Evolutionary conservation across 1,284 basidiomycete genomes (phyloP), one percentile per base, ranked within the genome.

Genomic region (Melampsora larici-populina): DNA sequence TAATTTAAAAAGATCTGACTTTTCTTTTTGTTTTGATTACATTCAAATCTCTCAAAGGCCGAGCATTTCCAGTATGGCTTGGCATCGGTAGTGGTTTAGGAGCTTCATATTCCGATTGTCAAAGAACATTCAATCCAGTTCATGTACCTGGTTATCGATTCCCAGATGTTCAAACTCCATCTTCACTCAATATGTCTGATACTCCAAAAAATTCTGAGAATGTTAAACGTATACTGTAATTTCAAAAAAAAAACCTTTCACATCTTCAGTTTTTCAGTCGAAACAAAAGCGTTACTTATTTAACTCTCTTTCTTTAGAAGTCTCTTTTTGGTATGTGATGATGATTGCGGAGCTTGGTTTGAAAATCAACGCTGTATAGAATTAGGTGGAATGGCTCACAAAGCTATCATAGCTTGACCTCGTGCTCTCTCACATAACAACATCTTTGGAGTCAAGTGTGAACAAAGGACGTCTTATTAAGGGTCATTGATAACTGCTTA

Each of bases 21-120:
- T 8, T n/a, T 18, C 6, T 33, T 24, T 31, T 6, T 26, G 5
- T 6, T 26, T 64, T 6, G 2, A n/a, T n/a, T n/a, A n/a, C 51
- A 46, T 60, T 24, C 49, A 40, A 18, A 70, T n/a, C 36, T 36
- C n/a, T 43, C 43, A 70, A 74, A 84, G 83, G 83, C 69, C 82
- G 83, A 40, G 79, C 83, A 21, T 84, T 82, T 80, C 83, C 83
- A 29, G 83, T 84, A 26, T 84, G 83, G 83, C 81, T 84, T 62
- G 83, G 82, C 43, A 82, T 82, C 40, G 83, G 83, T 33, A 82
- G 82, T 66, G 83, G 83, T 76, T 78, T 83, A 33, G 83, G 83
- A 29, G 80, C 81, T n/a, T 81, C 80, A 62, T 84, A 83, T 80
- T 83, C 83, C 31, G 83, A 84, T 78, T 84, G 83, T 79, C 82